phyloP scores from a whole-genome alignment of 768 basidiomycete species.

The Boletus subcaerulescens region DNA sequence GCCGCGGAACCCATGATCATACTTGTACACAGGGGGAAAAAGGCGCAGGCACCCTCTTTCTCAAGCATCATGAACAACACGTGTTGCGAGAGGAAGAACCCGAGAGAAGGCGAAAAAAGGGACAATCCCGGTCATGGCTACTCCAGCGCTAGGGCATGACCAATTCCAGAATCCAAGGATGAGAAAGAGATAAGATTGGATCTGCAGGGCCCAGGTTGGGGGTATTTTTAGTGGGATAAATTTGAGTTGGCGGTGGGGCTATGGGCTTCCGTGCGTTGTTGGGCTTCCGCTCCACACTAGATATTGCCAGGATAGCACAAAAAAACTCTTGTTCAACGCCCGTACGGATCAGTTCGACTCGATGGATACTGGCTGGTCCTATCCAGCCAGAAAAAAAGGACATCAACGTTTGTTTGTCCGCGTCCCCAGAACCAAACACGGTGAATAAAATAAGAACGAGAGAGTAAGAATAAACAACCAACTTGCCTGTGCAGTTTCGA shows the following conservation, averaged over 20 bases:
- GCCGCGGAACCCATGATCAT: background rate
- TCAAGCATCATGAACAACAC: constrained; percentile 17
- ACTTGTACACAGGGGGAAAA: constrained; percentile 2
- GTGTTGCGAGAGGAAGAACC: constrained; percentile 14
- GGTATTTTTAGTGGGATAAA: constrained; percentile 1
- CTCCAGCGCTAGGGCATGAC: constrained; percentile 10
- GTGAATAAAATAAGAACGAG: constrained; percentile 7
- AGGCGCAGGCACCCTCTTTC: constrained; percentile 15
- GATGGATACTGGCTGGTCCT: background rate
- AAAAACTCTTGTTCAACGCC: background rate
- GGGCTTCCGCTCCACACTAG: background rate
- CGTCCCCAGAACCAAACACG: constrained; percentile 14
- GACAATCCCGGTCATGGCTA: constrained; percentile 13
- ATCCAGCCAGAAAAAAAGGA: background rate
- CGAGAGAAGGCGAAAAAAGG: constrained; percentile 3
- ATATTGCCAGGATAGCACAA: background rate
- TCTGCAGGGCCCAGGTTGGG: constrained; percentile 10
- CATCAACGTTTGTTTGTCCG: constrained; percentile 10
- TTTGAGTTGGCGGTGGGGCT: constrained; percentile 9
- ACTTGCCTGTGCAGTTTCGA: background rate
- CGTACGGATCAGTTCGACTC: background rate
- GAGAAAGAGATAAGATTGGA: constrained; percentile 23
- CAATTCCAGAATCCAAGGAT: constrained; percentile 14
- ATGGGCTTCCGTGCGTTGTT: constrained; percentile 15
- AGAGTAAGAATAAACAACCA: background rate